Evolutionary conservation across 2,329 filamentous ascomycete genomes (phyloP), one percentile per base, ranked within the genome.

Genomic region (Ophiocordyceps sinensis): DNA sequence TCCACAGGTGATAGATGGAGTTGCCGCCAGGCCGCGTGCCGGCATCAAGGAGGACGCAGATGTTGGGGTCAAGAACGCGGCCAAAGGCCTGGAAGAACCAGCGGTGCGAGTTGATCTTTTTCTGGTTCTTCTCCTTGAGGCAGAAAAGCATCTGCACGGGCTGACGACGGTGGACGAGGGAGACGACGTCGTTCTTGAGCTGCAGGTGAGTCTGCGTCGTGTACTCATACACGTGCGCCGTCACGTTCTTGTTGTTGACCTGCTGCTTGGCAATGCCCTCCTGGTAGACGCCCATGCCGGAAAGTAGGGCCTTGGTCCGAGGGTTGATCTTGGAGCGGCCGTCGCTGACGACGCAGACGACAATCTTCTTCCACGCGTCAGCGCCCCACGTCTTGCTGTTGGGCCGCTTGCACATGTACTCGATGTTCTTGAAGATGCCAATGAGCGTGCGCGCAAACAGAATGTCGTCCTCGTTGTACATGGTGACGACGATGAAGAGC

Each of bases 81-180:
- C 91, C 91, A 59, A 98, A 98, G 0, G 89, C 91, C 51, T 93
- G 83, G 72, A 98, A 98, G 67, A 98, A 96, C 91, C 91, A 98
- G 59, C 91, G 73, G 61, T 98, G 91, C 0, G 91, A 96, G 60
- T 98, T 98, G 75, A 98, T 98, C 72, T 98, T 98, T 71, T 98
- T 98, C 67, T 95, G 88, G 59, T 98, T 98, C 75, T 95, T 96
- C 59, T 98, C 91, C 68, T 98, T 98, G 45, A 98, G 64, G 60
- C 91, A 98, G 69, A 98, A 98, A 5, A 98, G 76, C 68, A 98
- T 82, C 65, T 98, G 91, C 2, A 98, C 85, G 0, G 91, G 89
- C 46, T 91, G 87, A 45, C 83, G 82, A 55, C 87, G 85, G 37
- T 82, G 81, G 47, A 91, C 85, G 39, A 96, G 70, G 38, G 80